Evolutionary conservation across 345 rosid genomes (phyloP), one percentile per base, ranked within the genome.

Genomic region (Corymbia maculata): DNA sequence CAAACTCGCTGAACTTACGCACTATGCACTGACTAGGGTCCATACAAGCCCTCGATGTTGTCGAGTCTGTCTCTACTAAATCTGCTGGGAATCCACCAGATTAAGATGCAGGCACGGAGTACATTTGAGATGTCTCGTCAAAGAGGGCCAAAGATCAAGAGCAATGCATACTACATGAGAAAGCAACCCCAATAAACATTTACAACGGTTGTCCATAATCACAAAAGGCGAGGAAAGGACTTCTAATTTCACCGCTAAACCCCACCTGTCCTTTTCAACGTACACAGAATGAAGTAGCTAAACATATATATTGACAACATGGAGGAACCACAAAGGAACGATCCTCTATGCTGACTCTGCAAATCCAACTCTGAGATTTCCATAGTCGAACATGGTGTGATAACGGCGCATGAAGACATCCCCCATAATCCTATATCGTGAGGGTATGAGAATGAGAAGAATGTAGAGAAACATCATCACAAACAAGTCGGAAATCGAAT

Each of bases 361-460:
- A 86, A 98, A 98, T 49, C 99, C 99, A 86, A 98, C 96, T 90
- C 92, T 93, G 87, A 85, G 82, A 8, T 98, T 95, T 44, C 95
- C 97, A 16, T 89, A 96, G 92, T 98, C 99, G 44, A 98, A 97
- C 26, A 98, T 95, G 0, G 99, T 98, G 92, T 98, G 99, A 93
- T 92, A 96, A 66, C 92, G 95, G 22, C 99, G 99, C 98, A 96
- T 97, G 94, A 96, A 97, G 80, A 95, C 89, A 89, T 97, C 99
- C 86, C 99, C 99, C 91, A 97, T 24, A 88, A 97, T 97, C 99
- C 99, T 97, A 94, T 89, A 93, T 70, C 30, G 32, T 21, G 11
- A 26, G 64, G 28, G 45, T 13, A 14, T 17, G 64, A 42, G 44
- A 32, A 7, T 85, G 36, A 85, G 86, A 17, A 52, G 85, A 49